phyloP scores from a whole-genome alignment of 2,329 filamentous ascomycete species.

The Calonectria montana region DNA sequence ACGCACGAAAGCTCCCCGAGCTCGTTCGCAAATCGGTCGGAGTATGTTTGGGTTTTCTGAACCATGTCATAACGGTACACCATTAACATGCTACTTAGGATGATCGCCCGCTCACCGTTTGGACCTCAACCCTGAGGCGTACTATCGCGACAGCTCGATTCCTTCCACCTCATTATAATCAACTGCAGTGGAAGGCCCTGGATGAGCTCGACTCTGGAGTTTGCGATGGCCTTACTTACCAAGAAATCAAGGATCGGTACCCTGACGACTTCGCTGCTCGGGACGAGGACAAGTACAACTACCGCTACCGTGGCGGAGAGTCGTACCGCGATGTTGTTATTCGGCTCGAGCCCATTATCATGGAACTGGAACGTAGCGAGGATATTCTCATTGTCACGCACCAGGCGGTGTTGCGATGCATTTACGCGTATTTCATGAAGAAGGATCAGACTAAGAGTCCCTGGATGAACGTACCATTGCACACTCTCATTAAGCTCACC shows the following conservation, averaged over 20 bases:
- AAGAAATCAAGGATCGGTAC: slow-evolving; percentile 90
- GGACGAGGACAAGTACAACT: slow-evolving; percentile 99
- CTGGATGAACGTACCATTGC: slow-evolving; percentile 98
- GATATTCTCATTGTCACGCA: slow-evolving; percentile 99
- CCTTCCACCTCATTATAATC: slow-evolving; percentile 85
- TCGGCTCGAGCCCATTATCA: slow-evolving; percentile 97
- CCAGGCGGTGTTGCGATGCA: slow-evolving; percentile 95
- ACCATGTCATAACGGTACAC: background rate
- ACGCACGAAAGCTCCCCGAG: slow-evolving; percentile 85
- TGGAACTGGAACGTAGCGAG: slow-evolving; percentile 96
- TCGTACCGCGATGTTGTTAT: slow-evolving; percentile 97
- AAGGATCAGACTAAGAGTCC: slow-evolving; percentile 91
- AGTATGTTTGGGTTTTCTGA: slow-evolving; percentile 61
- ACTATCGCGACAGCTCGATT: slow-evolving; percentile 93
- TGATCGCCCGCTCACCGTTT: slow-evolving; percentile 70
- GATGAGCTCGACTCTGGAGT: slow-evolving; percentile 97
- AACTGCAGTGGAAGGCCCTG: slow-evolving; percentile 97
- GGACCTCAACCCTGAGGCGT: slow-evolving; percentile 75
- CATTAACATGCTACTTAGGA: slow-evolving; percentile 54
- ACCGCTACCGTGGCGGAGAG: slow-evolving; percentile 96
- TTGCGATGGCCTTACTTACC: slow-evolving; percentile 96
- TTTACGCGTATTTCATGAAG: slow-evolving; percentile 99
- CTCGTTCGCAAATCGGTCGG: slow-evolving; percentile 88
- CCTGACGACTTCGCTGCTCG: slow-evolving; percentile 96
- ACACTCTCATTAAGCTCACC: slow-evolving; percentile 96